phyloP scores from a whole-genome alignment of 257 asterid species.

The Nemophila menziesii region DNA sequence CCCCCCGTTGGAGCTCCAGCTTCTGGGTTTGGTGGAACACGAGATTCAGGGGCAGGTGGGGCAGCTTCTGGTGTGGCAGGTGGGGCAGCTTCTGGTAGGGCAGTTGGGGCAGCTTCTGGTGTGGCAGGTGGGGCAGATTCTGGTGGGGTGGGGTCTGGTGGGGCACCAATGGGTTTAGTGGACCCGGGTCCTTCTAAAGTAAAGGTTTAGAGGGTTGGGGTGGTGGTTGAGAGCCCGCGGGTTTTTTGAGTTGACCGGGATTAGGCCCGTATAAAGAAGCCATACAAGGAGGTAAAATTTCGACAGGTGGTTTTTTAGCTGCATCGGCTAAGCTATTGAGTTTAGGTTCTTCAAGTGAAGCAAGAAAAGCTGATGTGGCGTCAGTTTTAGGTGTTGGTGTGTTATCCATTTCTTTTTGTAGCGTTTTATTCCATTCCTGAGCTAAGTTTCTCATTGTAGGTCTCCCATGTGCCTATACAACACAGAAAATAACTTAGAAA shows the following conservation, averaged over 20 bases:
- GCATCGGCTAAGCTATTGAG: conserved; percentile 89
- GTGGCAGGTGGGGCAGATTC: too few relatives aligned
- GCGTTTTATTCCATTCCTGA: conserved; percentile 81
- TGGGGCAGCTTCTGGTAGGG: too few relatives aligned
- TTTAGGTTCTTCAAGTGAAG: conserved; percentile 92
- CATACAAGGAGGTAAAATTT: conserved; percentile 94
- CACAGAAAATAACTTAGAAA: too few relatives aligned
- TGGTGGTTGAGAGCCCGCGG: conserved; percentile 54
- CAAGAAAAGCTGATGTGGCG: conserved; percentile 88
- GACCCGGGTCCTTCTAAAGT: conserved; percentile 46
- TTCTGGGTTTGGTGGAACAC: conserved; percentile 15
- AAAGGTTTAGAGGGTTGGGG: conserved; percentile 56
- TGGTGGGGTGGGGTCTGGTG: conserved; percentile 27
- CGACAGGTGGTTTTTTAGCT: conserved; percentile 89
- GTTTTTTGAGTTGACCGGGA: conserved; percentile 61
- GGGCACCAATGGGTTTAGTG: conserved; percentile 21
- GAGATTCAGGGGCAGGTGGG: conserved; percentile 18
- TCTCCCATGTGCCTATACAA: conserved; percentile 94
- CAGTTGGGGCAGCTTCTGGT: too few relatives aligned
- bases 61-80: conserved; percentile 19
- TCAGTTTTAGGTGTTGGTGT: conserved; percentile 63
- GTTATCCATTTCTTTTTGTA: conserved; percentile 84
- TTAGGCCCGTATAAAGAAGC: conserved; percentile 89
- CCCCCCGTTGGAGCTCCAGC: too few relatives aligned
- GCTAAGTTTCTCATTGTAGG: conserved; percentile 77